Base-by-base conservation (phyloP, 2,329 filamentous ascomycete genomes). In the Sporothrix globosa region DNA sequence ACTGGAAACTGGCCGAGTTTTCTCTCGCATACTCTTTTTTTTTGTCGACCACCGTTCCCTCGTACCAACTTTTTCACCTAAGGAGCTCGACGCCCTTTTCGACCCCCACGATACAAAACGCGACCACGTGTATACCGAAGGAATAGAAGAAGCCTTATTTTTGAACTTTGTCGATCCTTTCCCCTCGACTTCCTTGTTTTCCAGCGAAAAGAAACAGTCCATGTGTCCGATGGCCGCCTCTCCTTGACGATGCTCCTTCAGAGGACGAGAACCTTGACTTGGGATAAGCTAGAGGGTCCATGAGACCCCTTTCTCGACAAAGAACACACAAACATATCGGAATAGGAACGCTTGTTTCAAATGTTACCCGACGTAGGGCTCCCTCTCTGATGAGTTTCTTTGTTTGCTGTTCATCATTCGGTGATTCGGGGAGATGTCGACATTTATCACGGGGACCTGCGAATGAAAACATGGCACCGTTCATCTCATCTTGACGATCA, bases 1-100 rank as follows among this genome's bases (percentile, higher is more conserved):
- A 61, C 58, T 61, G 58, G 39, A 39, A 61, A 61, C n/a, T 14
- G 21, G 58, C 11, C 58, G 4, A 63, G 17, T 46, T 63, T 63
- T 46, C 7, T 39, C 54, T n/a, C 19, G 4, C 14, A 2, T 2
- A n/a, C 7, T 1, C n/a, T 19, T 27, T 27, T 46, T 27, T 27
- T 46, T 19, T 63, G 4, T 19, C 34, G 39, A 63, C 58, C 58
- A 13, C 41, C 58, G 14, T 63, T 27, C n/a, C 21, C 21, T 46
- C 58, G 11, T 63, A 9, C 58, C 21, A 63, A 27, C 13, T 17
- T 63, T 60, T 60, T n/a, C 19, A 7, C 24, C 24, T 13, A 7
- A 30, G 24, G n/a, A 10, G 39, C 34, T 21, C 56, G 56, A 60
- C 56, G 30, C 56, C 56, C 21, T 46, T 27, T 44, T n/a, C 27